phyloP scores from a whole-genome alignment of 2,329 filamentous ascomycete genomes.

The Epichloe sylvatica region DNA sequence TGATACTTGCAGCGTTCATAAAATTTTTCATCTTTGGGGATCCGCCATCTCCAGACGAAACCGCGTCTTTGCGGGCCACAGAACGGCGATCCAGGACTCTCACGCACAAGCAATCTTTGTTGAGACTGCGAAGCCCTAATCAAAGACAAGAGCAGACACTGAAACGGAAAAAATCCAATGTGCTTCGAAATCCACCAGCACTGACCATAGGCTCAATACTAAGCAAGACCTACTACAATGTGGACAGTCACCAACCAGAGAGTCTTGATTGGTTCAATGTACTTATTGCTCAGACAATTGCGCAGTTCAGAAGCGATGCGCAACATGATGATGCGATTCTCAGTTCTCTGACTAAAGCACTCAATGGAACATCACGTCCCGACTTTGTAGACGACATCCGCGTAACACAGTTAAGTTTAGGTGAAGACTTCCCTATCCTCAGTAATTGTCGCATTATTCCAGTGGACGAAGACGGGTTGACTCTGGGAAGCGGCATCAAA shows the following conservation, averaged over 20 bases:
- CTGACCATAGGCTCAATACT: conserved; percentile 90
- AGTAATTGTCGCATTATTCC: conserved; percentile 95
- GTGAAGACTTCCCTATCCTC: conserved; percentile 96
- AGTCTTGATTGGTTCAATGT: conserved; percentile 99
- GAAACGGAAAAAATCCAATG: conserved; percentile 56
- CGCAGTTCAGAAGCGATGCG: conserved; percentile 84
- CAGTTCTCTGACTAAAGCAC: conserved; percentile 64
- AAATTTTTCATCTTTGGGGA: conserved; percentile 99
- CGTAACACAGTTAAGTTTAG: conserved; percentile 83
- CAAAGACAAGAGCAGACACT: conserved; percentile 28
- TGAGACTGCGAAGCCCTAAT: conserved; percentile 41
- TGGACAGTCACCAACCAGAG: conserved; percentile 88
- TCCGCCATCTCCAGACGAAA: conserved; percentile 68
- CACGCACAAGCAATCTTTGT: conserved; percentile 60
- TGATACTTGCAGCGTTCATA: conserved; percentile 88
- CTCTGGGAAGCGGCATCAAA: conserved; percentile 35
- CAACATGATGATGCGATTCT: conserved; percentile 85
- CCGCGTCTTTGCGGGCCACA: conserved; percentile 59
- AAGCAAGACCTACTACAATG: conserved; percentile 95
- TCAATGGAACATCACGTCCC: conserved; percentile 78
- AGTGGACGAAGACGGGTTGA: conserved; percentile 64
- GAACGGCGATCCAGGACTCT: conserved; percentile 60
- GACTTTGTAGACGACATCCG: conserved; percentile 88
- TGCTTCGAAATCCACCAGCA: conserved; percentile 56
- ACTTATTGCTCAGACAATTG: conserved; percentile 87